Evolutionary conservation across 805 yeast genomes (phyloP).

Genomic region (Ogataea philodendri): DNA sequence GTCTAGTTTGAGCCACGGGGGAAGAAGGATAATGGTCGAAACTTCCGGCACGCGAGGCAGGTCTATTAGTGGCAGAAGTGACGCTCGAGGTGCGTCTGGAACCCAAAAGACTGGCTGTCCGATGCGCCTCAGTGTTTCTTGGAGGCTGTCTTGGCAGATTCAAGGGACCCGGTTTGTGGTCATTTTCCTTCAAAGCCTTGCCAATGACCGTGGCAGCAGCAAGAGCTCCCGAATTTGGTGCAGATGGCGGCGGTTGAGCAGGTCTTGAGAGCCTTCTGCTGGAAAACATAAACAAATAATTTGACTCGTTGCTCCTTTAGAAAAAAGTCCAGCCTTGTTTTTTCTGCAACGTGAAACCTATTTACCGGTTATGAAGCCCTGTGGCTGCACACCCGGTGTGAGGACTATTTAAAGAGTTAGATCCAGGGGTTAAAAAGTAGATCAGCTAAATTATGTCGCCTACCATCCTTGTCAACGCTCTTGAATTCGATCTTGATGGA

Average conservation of each 20-base stretch:
- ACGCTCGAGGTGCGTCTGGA: slow-evolving; percentile 27
- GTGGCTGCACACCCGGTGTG: background rate
- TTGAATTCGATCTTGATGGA: slow-evolving; percentile 82
- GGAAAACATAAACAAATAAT: slow-evolving; percentile 18
- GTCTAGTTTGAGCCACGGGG: slow-evolving; percentile 15
- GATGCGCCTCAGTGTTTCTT: slow-evolving; percentile 15
- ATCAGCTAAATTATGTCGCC: slow-evolving; percentile 2
- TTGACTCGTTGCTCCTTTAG: slow-evolving; percentile 8
- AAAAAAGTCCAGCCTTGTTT: slow-evolving; percentile 2
- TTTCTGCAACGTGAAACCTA: slow-evolving; percentile 11
- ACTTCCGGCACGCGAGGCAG: slow-evolving; percentile 21
- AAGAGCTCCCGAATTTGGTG: slow-evolving; percentile 48
- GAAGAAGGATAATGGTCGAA: slow-evolving; percentile 18
- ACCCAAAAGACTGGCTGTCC: slow-evolving; percentile 22
- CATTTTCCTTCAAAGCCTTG: slow-evolving; percentile 41
- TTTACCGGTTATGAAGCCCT: slow-evolving; percentile 6
- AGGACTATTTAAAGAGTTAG: slow-evolving; percentile 3
- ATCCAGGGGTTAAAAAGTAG: slow-evolving; percentile 1
- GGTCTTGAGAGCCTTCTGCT: slow-evolving; percentile 24
- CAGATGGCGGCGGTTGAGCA: slow-evolving; percentile 21
- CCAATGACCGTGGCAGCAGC: slow-evolving; percentile 65
- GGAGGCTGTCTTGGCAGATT: slow-evolving; percentile 31
- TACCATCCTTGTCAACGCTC: slow-evolving; percentile 14
- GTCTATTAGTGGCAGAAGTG: slow-evolving; percentile 13
- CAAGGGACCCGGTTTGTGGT: slow-evolving; percentile 31